Evolutionary conservation across 495 filamentous ascomycete genomes (phyloP).

Genomic region (Haplographium delicatum): DNA sequence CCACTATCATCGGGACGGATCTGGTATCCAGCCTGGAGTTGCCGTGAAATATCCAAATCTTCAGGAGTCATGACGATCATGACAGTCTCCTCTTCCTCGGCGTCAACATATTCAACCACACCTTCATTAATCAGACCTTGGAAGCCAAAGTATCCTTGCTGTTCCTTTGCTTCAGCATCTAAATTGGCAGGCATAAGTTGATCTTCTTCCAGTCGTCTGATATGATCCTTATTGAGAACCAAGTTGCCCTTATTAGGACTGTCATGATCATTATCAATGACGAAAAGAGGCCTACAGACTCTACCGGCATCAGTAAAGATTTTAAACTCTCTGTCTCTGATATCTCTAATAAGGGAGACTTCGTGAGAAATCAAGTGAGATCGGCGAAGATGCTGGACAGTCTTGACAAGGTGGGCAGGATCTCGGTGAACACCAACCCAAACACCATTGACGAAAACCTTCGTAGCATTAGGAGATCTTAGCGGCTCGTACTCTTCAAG

Average conservation of each 20-base stretch:
- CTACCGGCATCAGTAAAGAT: slow-evolving; percentile 96
- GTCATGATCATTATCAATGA: slow-evolving; percentile 70
- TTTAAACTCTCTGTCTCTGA: slow-evolving; percentile 95
- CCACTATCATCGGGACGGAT: slow-evolving; percentile 44
- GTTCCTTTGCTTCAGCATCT: slow-evolving; percentile 43
- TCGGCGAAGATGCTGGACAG: slow-evolving; percentile 72
- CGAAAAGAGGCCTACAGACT: slow-evolving; percentile 88
- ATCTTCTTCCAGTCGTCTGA: slow-evolving; percentile 62
- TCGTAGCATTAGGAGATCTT: slow-evolving; percentile 85
- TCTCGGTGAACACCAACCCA: slow-evolving; percentile 93
- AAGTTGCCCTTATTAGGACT: slow-evolving; percentile 70
- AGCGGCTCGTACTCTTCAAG: slow-evolving; percentile 94
- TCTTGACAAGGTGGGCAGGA: slow-evolving; percentile 69
- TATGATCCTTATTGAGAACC: slow-evolving; percentile 76
- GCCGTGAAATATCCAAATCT: slow-evolving; percentile 70
- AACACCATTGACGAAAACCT: slow-evolving; percentile 95
- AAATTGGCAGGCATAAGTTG: slow-evolving; percentile 46
- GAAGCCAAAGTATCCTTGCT: slow-evolving; percentile 75
- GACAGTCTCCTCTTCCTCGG: slow-evolving; percentile 94
- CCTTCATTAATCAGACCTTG: slow-evolving; percentile 73
- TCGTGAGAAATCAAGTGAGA: slow-evolving; percentile 72
- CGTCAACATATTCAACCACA: slow-evolving; percentile 91
- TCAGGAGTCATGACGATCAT: slow-evolving; percentile 99
- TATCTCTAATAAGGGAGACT: slow-evolving; percentile 89
- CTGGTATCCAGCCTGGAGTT: slow-evolving; percentile 59